These are phyloP conservation scores for Apophysomyces elegans DNA, from an alignment of 371 early-diverging fungal species.

Conservation along the genomic window DNA sequence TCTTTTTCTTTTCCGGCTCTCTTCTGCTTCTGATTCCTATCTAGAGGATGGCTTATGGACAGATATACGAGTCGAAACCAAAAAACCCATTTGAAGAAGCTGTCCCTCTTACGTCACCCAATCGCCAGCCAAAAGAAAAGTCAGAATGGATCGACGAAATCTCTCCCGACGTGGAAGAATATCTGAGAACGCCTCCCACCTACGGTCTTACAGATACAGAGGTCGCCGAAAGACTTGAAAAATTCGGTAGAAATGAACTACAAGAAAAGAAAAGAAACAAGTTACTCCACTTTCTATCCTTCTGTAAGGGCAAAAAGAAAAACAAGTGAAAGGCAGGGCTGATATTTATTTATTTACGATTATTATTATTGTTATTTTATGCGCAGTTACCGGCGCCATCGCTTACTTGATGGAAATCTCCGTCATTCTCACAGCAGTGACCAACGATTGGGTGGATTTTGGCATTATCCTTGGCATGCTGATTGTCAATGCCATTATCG, in stretches of 20 bases:
- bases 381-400: conserved; percentile 79
- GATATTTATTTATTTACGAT: not conserved
- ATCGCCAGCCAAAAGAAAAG: conserved; percentile 4
- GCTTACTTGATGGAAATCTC: conserved; percentile 87
- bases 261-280: conserved; percentile 84
- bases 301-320: conserved; percentile 51
- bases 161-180: conserved; percentile 69
- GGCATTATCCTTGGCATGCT: conserved; percentile 84
- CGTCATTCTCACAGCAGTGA: conserved; percentile 71
- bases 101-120: not conserved
- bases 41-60: not conserved
- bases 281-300: conserved; percentile 85
- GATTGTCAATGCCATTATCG: conserved; percentile 88
- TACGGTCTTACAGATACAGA: conserved; percentile 65
- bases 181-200: conserved; percentile 71
- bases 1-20: too few species aligned
- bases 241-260: conserved; percentile 78
- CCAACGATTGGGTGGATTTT: conserved; percentile 83
- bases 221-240: conserved; percentile 60
- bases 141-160: conserved; percentile 60
- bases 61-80: not conserved
- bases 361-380: not conserved
- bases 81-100: not conserved
- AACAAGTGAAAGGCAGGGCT: too few species aligned
- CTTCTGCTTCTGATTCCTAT: not conserved